Evolutionary conservation across 352 stramenopile genomes (phyloP).

Genomic region (Phytophthora sojae): DNA sequence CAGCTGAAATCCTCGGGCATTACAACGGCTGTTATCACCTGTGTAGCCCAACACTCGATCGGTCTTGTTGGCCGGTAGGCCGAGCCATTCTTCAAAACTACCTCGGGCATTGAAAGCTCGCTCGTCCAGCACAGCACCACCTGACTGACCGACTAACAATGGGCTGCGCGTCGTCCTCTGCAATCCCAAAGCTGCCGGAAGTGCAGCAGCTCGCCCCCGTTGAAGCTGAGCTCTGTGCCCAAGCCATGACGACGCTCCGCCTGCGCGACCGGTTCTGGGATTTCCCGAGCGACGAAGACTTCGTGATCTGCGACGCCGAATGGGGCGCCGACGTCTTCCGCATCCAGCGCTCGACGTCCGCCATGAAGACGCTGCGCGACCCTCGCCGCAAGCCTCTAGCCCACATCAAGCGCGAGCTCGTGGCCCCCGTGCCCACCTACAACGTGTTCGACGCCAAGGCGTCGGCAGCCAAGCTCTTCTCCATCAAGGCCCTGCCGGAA

Average conservation of each 20-base stretch:
- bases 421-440: constrained; percentile 44
- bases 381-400: constrained; percentile 36
- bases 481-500: constrained; percentile 45
- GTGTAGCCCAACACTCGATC: constrained; percentile 16
- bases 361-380: constrained; percentile 48
- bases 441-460: constrained; percentile 46
- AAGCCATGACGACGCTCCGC: constrained; percentile 44
- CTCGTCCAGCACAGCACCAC: neutral
- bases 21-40: constrained; percentile 11
- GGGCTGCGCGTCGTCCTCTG: constrained; percentile 47
- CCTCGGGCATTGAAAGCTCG: constrained; percentile 11
- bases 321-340: constrained; percentile 41
- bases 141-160: constrained; percentile 15
- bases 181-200: constrained; percentile 32
- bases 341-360: constrained; percentile 41
- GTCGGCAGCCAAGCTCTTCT: constrained; percentile 41
- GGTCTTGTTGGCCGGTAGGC: constrained; percentile 2
- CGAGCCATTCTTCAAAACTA: constrained; percentile 27
- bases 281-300: constrained; percentile 39
- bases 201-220: constrained; percentile 27
- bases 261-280: constrained; percentile 48
- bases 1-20: constrained; percentile 20
- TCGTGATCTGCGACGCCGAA: constrained; percentile 42
- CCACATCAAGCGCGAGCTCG: constrained; percentile 51
- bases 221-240: constrained; percentile 32